Evolutionary conservation across 805 yeast species (phyloP).

Genomic region (Candida khao-thaluensis): DNA sequence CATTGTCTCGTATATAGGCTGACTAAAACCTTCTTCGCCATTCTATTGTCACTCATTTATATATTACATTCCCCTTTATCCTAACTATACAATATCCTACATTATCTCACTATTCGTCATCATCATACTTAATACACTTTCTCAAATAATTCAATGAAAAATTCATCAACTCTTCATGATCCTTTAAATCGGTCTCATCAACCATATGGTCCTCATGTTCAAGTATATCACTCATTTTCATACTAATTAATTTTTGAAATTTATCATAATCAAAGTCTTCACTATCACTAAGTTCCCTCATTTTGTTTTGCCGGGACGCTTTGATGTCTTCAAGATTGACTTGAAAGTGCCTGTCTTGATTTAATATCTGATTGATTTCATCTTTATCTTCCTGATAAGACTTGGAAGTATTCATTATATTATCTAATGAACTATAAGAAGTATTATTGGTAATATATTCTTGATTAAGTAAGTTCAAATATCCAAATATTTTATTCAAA

Average conservation of each 20-base stretch:
- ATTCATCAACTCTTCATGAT: constrained; percentile 24
- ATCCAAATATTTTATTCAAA: constrained; percentile 38
- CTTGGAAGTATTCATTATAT: constrained; percentile 34
- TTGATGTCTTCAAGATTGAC: constrained; percentile 24
- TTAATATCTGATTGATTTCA: constrained; percentile 32
- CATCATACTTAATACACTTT: constrained; percentile 23
- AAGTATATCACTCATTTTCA: constrained; percentile 23
- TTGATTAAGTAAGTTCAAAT: constrained; percentile 36
- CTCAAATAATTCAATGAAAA: constrained; percentile 30
- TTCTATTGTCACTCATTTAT: background rate
- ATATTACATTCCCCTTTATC: background rate
- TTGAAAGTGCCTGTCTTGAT: constrained; percentile 32
- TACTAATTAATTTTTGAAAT: constrained; percentile 22
- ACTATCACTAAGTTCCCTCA: background rate
- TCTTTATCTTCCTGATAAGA: constrained; percentile 43
- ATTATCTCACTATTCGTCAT: background rate
- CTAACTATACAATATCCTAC: background rate
- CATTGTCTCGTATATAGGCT: too few relatives aligned
- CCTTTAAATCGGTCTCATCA: constrained; percentile 1
- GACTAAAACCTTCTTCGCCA: too few relatives aligned
- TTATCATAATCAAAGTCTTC: constrained; percentile 27
- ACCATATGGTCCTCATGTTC: constrained; percentile 12
- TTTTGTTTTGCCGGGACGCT: background rate
- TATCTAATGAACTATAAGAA: constrained; percentile 37
- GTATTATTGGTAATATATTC: constrained; percentile 43